Conservation (phyloP, 176 grass and related monocot species). For the Thinopyrum elongatum region DNA sequence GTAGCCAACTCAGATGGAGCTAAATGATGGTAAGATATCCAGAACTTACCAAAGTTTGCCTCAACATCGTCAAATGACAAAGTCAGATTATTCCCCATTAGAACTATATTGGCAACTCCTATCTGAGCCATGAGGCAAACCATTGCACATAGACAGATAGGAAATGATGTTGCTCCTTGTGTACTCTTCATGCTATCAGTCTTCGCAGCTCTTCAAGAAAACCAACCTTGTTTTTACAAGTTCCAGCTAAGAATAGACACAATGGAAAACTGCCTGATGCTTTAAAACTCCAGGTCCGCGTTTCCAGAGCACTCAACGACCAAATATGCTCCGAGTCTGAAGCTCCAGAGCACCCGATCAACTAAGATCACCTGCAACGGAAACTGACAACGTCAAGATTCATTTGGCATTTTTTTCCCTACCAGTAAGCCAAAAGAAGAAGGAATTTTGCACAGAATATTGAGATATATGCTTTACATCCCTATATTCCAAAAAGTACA, state of each 20-base stretch:
- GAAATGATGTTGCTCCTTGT: constrained; percentile 11
- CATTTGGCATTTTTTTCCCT: neutral
- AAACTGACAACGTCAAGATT: neutral
- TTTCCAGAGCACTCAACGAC: neutral
- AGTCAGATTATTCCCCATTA: constrained; percentile 73
- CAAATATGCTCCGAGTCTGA: constrained; percentile 17
- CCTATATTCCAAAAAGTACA: neutral
- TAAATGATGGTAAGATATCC: neutral
- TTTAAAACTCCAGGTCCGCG: constrained; percentile 16
- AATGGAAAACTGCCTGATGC: neutral
- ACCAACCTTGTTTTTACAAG: neutral
- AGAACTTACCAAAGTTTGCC: constrained; percentile 66
- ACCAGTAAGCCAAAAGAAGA: neutral
- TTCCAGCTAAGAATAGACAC: neutral
- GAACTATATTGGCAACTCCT: constrained; percentile 71
- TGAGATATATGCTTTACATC: neutral
- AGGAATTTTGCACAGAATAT: neutral
- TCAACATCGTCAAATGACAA: constrained; percentile 60
- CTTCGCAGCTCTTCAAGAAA: constrained; percentile 4
- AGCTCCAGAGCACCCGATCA: constrained; percentile 30
- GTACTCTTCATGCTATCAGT: constrained; percentile 29
- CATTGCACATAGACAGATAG: constrained; percentile 22
- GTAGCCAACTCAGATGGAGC: neutral
- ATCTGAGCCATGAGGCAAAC: constrained; percentile 43
- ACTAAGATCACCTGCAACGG: constrained; percentile 6